Base-by-base conservation (phyloP, 805 yeast genomes). In the Candida railenensis region DNA sequence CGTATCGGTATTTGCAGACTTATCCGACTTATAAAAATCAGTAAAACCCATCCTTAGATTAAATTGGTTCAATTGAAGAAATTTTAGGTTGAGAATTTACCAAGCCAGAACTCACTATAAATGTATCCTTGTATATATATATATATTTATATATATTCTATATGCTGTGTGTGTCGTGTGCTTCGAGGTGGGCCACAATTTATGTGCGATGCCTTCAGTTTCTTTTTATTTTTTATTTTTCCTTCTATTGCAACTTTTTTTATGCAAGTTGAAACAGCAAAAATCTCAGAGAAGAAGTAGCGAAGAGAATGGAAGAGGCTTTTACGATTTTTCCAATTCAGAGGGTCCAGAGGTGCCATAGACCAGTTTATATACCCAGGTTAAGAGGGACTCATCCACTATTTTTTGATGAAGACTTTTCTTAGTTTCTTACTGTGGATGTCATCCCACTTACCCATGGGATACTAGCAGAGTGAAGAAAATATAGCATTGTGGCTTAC, bases 21-120 rank as follows among this genome's bases (percentile, higher is more conserved):
- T 40, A 3, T 40, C 43, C 14, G 43, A 40, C 43, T 40, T 40
- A 15, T 40, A 40, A 34, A 40, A 40, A 28, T 40, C 43, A 7
- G 36, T 19, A 11, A 40, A 30, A 8, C 43, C 43, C 43, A 40
- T 40, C 28, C 4, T 40, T 15, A 34, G 16, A 38, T 9, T 22
- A 14, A 22, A n/a, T 37, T 37, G n/a, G n/a, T n/a, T n/a, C n/a
- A n/a, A n/a, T n/a, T n/a, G n/a, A n/a, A n/a, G n/a, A n/a, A n/a
- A n/a, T n/a, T n/a, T n/a, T n/a, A n/a, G n/a, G n/a, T n/a, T n/a
- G 15, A 37, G 28, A 16, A 16, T 19, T 15, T 36, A n/a, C n/a
- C n/a, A n/a, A n/a, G n/a, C n/a, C n/a, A n/a, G n/a, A n/a, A n/a
- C n/a, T n/a, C n/a, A n/a, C n/a, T n/a, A n/a, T n/a, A n/a, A n/a